Evolutionary conservation across 2,329 filamentous ascomycete species (phyloP), one percentile per base, ranked within the genome.

Genomic region (Erysiphe pulchra): DNA sequence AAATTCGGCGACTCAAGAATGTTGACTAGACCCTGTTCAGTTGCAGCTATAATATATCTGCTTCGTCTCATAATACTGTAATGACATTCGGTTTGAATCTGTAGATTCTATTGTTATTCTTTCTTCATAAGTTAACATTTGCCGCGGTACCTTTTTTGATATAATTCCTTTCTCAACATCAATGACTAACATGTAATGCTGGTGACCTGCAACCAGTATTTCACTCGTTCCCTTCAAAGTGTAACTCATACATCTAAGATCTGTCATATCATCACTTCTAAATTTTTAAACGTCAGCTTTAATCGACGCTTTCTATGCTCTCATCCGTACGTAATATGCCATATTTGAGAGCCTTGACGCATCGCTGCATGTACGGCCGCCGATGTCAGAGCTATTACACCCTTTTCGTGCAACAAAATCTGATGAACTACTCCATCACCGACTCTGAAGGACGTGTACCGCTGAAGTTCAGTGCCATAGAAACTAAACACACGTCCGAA

Each of bases 171-270:
- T 84, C 56, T 68, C 67, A 43, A 75, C 67, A 57, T 78, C 74
- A 50, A 79, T 69, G 17, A 75, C 77, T 58, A 93, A 80, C 80
- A 98, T 92, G 44, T 71, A 71, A 46, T 79, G 72, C 61, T 98
- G 90, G 52, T 78, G 73, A 42, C 90, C 90, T 42, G 85, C 90
- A 32, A 87, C 81, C 17, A 98, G 65, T 47, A 98, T 77, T 56
- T 92, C 80, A 13, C 73, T 71, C 24, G 80, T 82, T 9, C 80
- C 80, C 56, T 85, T 85, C 28, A 82, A 85, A 1, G 84, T 92
- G 58, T 92, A 94, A 59, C 80, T 87, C 85, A 95, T 95, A 61
- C 90, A 95, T 54, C 76, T 75, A 51, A 98, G 65, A 57, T 94
- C 83, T 51, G 71, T 75, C 78, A 95, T 92, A 47, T 80, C 78